phyloP scores from a whole-genome alignment of 257 asterid species.

The Solanum ahanhuiri region DNA sequence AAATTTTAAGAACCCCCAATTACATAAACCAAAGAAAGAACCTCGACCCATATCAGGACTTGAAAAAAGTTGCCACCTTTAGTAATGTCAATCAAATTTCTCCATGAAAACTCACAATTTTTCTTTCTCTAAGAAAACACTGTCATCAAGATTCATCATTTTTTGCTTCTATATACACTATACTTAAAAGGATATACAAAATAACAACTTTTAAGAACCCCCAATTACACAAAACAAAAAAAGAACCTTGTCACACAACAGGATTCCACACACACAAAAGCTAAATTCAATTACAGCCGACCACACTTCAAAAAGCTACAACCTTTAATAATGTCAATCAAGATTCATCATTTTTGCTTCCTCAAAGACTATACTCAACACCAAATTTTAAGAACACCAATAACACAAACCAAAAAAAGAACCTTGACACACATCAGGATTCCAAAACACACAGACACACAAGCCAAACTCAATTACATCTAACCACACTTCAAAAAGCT shows the following conservation, averaged over 20 bases:
- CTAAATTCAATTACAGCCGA: not conserved
- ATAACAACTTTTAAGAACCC: no score
- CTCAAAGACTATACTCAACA: not conserved
- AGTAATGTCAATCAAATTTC: not conserved
- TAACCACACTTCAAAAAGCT: not conserved
- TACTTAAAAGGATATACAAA: not conserved
- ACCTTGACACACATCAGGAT: no score
- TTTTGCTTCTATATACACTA: not conserved
- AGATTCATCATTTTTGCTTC: not conserved
- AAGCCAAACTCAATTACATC: not conserved
- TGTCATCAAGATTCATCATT: not conserved
- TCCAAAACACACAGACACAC: not conserved
- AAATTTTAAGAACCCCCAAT: not conserved
- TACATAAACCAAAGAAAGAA: not conserved
- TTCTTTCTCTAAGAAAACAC: not conserved
- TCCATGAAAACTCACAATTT: not conserved
- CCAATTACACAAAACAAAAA: not conserved
- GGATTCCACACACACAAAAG: not conserved
- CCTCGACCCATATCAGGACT: not conserved
- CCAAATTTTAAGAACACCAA: not conserved
- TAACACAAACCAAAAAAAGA: no score
- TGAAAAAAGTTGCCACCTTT: not conserved
- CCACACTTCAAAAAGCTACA: not conserved
- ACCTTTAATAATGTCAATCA: not conserved
- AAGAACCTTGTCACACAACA: not conserved